Percentiles rank a stretch among this genome's conserved stretches.
Conservation (phyloP, 2,329 filamentous ascomycete species). For the Penicillium sp. region DNA sequence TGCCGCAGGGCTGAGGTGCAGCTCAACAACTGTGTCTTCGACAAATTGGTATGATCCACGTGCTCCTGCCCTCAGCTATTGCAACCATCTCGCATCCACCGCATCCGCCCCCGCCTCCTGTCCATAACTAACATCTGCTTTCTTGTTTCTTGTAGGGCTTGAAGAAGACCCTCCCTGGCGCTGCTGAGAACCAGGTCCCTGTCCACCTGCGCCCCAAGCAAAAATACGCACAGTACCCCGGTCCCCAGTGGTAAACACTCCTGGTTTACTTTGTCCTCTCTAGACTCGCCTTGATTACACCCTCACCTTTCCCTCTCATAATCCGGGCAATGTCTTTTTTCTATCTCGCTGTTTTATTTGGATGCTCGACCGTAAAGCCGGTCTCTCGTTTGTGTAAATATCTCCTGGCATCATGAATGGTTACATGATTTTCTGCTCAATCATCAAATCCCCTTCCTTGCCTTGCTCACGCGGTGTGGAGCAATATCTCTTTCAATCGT, state of each 20-base stretch:
- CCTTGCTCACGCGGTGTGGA: background rate
- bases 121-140: slow-evolving; percentile 1
- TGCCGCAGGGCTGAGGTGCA: slow-evolving; percentile 85
- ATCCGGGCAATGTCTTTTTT: slow-evolving; percentile 22
- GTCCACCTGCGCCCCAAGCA: slow-evolving; percentile 67
- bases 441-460: slow-evolving; percentile 1
- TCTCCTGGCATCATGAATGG: slow-evolving; percentile 43
- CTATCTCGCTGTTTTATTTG: slow-evolving; percentile 23
- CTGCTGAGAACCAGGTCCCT: slow-evolving; percentile 67
- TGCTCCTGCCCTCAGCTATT: background rate
- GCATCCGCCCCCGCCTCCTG: background rate
- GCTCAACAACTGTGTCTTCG: slow-evolving; percentile 92
- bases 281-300: slow-evolving; percentile 12
- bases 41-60: slow-evolving; percentile 74
- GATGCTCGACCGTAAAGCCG: slow-evolving; percentile 22
- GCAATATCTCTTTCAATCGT: background rate
- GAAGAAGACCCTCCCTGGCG: slow-evolving; percentile 75
- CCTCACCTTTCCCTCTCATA: slow-evolving; percentile 12
- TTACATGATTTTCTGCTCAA: slow-evolving; percentile 30
- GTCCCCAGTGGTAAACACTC: slow-evolving; percentile 37
- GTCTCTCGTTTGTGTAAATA: slow-evolving; percentile 36
- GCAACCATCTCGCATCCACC: background rate
- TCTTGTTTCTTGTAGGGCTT: slow-evolving; percentile 59
- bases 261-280: slow-evolving; percentile 4
- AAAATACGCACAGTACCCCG: slow-evolving; percentile 43